Percentiles rank a stretch among this genome's conserved stretches.
Evolutionary conservation across 1,284 basidiomycete species (phyloP).

Genomic region (Termitomyces sp.): DNA sequence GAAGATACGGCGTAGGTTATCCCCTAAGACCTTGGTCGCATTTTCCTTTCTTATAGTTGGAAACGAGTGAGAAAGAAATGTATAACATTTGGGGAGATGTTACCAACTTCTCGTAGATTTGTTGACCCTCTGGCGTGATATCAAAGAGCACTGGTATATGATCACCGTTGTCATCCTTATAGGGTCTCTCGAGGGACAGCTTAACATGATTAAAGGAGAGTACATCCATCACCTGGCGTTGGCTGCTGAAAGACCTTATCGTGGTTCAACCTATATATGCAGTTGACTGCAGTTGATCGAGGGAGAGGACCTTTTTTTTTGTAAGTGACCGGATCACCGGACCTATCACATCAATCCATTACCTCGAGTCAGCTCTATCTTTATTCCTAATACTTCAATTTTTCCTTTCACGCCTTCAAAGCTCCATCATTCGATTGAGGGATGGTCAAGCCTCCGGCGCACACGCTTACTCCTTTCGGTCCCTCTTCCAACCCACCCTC

Average conservation of each 20-base stretch:
- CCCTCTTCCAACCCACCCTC: constrained; percentile 18
- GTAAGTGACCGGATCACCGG: constrained; percentile 15
- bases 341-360: constrained; percentile 12
- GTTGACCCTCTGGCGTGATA: constrained; percentile 63
- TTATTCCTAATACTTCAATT: constrained; percentile 5
- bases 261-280: not conserved
- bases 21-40: constrained; percentile 48
- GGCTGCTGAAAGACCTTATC: not conserved
- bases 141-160: constrained; percentile 60
- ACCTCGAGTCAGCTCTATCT: constrained; percentile 13
- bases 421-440: constrained; percentile 2
- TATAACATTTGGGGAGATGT: not conserved
- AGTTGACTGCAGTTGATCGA: not conserved
- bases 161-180: constrained; percentile 68
- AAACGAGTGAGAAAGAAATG: constrained; percentile 6
- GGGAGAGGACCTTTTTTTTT: not conserved
- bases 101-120: constrained; percentile 64
- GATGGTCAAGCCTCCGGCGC: constrained; percentile 33
- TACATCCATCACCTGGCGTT: constrained; percentile 25
- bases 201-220: constrained; percentile 54
- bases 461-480: constrained; percentile 15
- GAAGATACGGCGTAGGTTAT: constrained; percentile 66
- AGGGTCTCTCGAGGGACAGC: constrained; percentile 69
- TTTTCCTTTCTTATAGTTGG: constrained; percentile 45
- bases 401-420: constrained; percentile 1